A percentile compares a stretch with the other conserved stretches of the same genome.
These are phyloP conservation scores for Pseudotsuga menziesii DNA, from an alignment of 75 land plant species.

Conservation along the genomic window DNA sequence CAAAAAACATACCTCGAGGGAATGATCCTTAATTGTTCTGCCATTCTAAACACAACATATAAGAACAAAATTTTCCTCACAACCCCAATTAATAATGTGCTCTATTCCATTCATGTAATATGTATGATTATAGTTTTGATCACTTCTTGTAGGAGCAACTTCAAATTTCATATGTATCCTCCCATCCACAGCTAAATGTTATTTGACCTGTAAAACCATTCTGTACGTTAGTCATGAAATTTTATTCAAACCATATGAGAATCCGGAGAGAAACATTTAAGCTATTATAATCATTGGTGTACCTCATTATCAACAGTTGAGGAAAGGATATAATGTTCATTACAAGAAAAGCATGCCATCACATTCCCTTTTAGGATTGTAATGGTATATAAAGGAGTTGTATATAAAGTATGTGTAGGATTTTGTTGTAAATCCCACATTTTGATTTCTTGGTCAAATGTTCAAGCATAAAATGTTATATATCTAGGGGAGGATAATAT, in stretches of 20 bases:
- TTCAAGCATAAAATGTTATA: conserved; percentile 77
- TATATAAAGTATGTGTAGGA: too few species aligned
- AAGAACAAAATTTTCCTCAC: too few species aligned
- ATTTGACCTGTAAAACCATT: too few species aligned
- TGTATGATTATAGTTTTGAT: conserved; percentile 76
- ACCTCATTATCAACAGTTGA: conserved; percentile 96
- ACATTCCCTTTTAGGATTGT: conserved; percentile 73
- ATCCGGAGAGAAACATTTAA: too few species aligned
- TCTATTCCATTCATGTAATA: conserved; percentile 91
- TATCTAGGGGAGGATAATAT: too few species aligned
- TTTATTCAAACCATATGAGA: too few species aligned
- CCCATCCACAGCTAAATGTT: conserved; percentile 83
- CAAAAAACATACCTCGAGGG: too few species aligned
- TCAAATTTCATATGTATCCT: conserved; percentile 65
- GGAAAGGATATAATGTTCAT: conserved; percentile 73
- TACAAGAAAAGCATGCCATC: conserved; percentile 87
- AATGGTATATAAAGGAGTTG: conserved; percentile 70
- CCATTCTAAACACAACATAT: too few species aligned
- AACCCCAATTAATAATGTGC: too few species aligned
- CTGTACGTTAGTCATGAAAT: too few species aligned
- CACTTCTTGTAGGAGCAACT: conserved; percentile 62
- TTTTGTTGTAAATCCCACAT: conserved; percentile 86
- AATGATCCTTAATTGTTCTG: too few species aligned
- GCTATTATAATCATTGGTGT: too few species aligned
- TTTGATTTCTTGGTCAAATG: conserved; percentile 80